Conservation (phyloP, 805 yeast genomes). For the Priceomyces carsonii region DNA sequence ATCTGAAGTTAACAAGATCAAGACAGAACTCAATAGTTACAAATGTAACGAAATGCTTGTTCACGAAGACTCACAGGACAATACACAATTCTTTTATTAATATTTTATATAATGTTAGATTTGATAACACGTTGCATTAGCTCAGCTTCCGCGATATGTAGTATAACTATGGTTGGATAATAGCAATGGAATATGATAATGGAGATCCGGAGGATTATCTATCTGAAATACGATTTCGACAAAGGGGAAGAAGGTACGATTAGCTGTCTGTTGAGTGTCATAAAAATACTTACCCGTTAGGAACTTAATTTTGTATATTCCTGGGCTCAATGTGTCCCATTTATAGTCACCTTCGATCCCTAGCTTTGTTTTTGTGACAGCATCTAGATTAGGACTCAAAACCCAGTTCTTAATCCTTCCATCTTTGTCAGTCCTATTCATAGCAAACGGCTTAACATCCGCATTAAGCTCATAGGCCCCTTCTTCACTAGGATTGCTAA, state of each 20-base stretch:
- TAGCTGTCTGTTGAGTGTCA: constrained; percentile 20
- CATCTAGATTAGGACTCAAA: constrained; percentile 35
- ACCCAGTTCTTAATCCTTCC: constrained; percentile 80
- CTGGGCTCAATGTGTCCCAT: constrained; percentile 55
- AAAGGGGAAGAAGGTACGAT: constrained; percentile 77
- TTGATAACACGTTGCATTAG: not conserved
- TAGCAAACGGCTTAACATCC: constrained; percentile 52
- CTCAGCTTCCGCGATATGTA: constrained; percentile 81
- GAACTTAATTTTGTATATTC: constrained; percentile 75
- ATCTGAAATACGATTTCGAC: constrained; percentile 79
- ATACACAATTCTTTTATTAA: constrained; percentile 66
- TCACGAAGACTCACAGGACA: constrained; percentile 57
- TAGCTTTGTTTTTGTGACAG: constrained; percentile 14
- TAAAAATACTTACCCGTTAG: constrained; percentile 69
- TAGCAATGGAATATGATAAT: constrained; percentile 87
- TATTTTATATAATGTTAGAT: constrained; percentile 7
- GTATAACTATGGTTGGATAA: constrained; percentile 85
- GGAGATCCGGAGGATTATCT: constrained; percentile 66
- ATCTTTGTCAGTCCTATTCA: constrained; percentile 71
- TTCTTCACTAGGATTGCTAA: constrained; percentile 22
- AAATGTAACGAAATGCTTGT: constrained; percentile 69
- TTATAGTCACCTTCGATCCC: constrained; percentile 27
- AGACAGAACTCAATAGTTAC: constrained; percentile 63
- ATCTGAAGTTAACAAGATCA: constrained; percentile 51
- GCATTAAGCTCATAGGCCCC: constrained; percentile 25